Evolutionary conservation across 2,329 filamentous ascomycete genomes (phyloP).

Genomic region (Beauveria caledonica): DNA sequence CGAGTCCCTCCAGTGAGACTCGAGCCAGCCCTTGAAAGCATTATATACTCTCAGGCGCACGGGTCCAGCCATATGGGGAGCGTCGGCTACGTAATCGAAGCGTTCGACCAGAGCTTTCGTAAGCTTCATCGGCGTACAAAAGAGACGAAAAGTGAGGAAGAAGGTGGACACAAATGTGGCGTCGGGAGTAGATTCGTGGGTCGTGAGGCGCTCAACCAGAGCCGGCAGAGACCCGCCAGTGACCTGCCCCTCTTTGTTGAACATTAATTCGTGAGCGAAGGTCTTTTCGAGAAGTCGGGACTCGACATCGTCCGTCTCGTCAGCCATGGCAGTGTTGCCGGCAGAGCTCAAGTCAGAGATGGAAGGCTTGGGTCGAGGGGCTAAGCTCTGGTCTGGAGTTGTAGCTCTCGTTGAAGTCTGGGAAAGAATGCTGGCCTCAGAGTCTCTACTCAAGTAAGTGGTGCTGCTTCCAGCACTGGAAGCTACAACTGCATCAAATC

Average conservation of each 20-base stretch:
- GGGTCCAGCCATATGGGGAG: slow-evolving; percentile 62
- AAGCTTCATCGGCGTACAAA: slow-evolving; percentile 72
- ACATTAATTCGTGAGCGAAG: slow-evolving; percentile 81
- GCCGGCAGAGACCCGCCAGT: slow-evolving; percentile 85
- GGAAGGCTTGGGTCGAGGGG: slow-evolving; percentile 51
- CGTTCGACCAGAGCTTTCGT: slow-evolving; percentile 79
- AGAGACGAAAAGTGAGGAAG: slow-evolving; percentile 91
- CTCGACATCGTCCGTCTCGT: slow-evolving; percentile 73
- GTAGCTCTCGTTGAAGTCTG: slow-evolving; percentile 81
- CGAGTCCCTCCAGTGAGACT: slow-evolving; percentile 86
- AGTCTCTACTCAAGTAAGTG: slow-evolving; percentile 73
- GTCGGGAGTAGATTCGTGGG: slow-evolving; percentile 87
- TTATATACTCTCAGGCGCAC: slow-evolving; percentile 92
- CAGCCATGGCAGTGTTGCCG: slow-evolving; percentile 57
- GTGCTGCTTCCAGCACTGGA: slow-evolving; percentile 72
- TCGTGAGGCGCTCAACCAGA: slow-evolving; percentile 87
- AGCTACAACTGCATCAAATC: slow-evolving; percentile 62
- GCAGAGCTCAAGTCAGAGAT: slow-evolving; percentile 60
- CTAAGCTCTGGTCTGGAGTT: slow-evolving; percentile 61
- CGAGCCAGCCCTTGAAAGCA: slow-evolving; percentile 93
- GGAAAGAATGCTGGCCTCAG: slow-evolving; percentile 71
- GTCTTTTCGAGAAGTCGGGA: slow-evolving; percentile 84
- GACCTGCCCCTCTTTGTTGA: slow-evolving; percentile 93
- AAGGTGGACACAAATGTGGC: slow-evolving; percentile 89
- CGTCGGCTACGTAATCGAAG: slow-evolving; percentile 84